A percentile compares a stretch with the other conserved stretches of the same genome.
Evolutionary conservation across 2,329 filamentous ascomycete genomes (phyloP).

Genomic region (Fusarium pininemorale): DNA sequence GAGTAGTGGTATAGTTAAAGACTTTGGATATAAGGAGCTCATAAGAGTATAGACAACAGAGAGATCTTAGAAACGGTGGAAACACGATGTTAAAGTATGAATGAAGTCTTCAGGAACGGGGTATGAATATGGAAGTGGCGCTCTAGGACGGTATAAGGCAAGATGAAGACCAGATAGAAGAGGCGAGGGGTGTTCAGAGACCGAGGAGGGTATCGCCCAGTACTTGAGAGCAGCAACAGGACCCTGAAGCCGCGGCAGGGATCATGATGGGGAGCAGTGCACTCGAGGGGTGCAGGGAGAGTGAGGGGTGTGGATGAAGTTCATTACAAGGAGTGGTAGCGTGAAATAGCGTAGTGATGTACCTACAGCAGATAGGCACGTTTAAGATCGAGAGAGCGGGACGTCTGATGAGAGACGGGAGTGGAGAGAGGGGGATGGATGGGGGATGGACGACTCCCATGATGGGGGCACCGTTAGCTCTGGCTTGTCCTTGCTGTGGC

Average conservation of each 20-base stretch:
- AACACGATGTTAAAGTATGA: slow-evolving; percentile 31
- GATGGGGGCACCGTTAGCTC: slow-evolving; percentile 35
- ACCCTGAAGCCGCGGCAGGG: slow-evolving; percentile 38
- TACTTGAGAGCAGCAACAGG: slow-evolving; percentile 34
- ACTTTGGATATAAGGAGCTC: slow-evolving; percentile 1
- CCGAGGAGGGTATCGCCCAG: slow-evolving; percentile 36
- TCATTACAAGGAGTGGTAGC: slow-evolving; percentile 6
- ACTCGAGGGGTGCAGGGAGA: slow-evolving; percentile 1
- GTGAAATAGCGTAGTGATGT: slow-evolving; percentile 6
- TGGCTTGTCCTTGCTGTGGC: not conserved
- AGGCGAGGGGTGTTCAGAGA: slow-evolving; percentile 24
- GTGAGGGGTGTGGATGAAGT: not conserved
- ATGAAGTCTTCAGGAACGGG: slow-evolving; percentile 25
- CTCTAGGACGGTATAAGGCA: slow-evolving; percentile 27
- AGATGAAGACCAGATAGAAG: slow-evolving; percentile 32
- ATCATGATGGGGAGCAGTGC: slow-evolving; percentile 27
- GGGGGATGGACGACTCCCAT: slow-evolving; percentile 9
- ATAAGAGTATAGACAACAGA: slow-evolving; percentile 16
- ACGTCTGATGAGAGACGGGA: slow-evolving; percentile 27
- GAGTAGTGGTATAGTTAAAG: slow-evolving; percentile 10
- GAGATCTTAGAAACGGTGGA: slow-evolving; percentile 9
- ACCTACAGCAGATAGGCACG: slow-evolving; percentile 29
- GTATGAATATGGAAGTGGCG: slow-evolving; percentile 39
- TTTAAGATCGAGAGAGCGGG: slow-evolving; percentile 31
- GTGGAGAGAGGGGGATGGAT: slow-evolving; percentile 19